These are phyloP conservation scores for Saccharomycopsis amapae DNA, from an alignment of 805 yeast species.

Conservation along the genomic window DNA sequence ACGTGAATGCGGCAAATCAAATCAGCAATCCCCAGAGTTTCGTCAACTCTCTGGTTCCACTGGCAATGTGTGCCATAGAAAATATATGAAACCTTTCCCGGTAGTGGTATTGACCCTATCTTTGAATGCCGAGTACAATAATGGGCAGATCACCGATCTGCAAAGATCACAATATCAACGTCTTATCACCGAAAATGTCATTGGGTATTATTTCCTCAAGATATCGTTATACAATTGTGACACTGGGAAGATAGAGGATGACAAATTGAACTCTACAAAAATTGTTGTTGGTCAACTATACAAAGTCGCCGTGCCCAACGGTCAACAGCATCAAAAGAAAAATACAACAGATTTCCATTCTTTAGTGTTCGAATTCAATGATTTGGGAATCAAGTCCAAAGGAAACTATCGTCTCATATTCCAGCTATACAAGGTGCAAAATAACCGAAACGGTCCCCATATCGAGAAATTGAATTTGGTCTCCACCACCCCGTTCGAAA, in stretches of 20 bases:
- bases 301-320: not conserved
- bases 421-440: not conserved
- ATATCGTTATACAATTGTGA: constrained; percentile 5
- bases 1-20: constrained; percentile 11
- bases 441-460: not conserved
- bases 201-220: constrained; percentile 10
- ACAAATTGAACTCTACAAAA: constrained; percentile 1
- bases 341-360: not conserved
- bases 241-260: constrained; percentile 4
- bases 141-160: too few species aligned
- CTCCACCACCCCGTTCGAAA: constrained; percentile 4
- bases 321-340: too few species aligned
- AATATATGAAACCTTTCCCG: constrained; percentile 12
- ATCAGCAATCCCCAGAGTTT: not conserved
- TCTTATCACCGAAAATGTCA: constrained; percentile 2
- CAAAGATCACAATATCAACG: not conserved
- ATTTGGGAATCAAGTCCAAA: constrained; percentile 7
- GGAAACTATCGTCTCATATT: constrained; percentile 7
- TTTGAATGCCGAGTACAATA: not conserved
- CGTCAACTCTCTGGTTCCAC: not conserved
- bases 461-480: constrained; percentile 2
- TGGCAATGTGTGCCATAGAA: constrained; percentile 1
- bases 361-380: constrained; percentile 9
- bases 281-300: constrained; percentile 11
- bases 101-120: constrained; percentile 2